phyloP scores from a whole-genome alignment of 139 green algal genomes.

The Coelastrella sp. region DNA sequence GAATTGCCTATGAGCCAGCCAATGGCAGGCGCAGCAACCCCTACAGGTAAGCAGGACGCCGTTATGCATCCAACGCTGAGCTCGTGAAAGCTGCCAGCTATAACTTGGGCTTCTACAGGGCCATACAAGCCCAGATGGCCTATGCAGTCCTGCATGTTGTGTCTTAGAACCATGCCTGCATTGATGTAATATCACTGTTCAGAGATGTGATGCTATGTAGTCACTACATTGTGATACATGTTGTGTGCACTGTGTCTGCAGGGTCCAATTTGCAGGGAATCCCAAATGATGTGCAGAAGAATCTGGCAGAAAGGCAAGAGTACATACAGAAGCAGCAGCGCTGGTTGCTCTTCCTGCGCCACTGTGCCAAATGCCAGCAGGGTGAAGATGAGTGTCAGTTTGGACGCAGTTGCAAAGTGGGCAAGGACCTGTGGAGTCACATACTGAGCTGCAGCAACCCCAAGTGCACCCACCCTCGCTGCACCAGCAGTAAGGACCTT shows the following conservation, averaged over 20 bases:
- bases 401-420: slow-evolving; percentile 73
- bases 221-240: too few species aligned
- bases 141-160: too few species aligned
- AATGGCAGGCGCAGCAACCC: background rate
- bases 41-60: background rate
- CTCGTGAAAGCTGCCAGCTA: too few species aligned
- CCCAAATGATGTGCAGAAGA: slow-evolving; percentile 29
- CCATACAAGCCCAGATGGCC: too few species aligned
- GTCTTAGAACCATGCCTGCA: too few species aligned
- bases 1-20: slow-evolving; percentile 22
- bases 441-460: slow-evolving; percentile 85
- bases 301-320: slow-evolving; percentile 36
- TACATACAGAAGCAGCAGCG: slow-evolving; percentile 90
- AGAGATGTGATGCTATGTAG: too few species aligned
- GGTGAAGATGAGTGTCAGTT: slow-evolving; percentile 85
- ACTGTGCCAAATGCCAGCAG: slow-evolving; percentile 91
- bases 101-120: too few species aligned
- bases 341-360: slow-evolving; percentile 96
- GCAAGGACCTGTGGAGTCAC: slow-evolving; percentile 95
- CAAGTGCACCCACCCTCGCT: slow-evolving; percentile 89
- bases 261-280: background rate
- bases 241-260: background rate
- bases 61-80: too few species aligned
- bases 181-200: too few species aligned
- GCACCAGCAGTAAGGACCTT: slow-evolving; percentile 85